Conservation (phyloP, 371 early-diverging fungal genomes). For the Chytridium lagenaria region DNA sequence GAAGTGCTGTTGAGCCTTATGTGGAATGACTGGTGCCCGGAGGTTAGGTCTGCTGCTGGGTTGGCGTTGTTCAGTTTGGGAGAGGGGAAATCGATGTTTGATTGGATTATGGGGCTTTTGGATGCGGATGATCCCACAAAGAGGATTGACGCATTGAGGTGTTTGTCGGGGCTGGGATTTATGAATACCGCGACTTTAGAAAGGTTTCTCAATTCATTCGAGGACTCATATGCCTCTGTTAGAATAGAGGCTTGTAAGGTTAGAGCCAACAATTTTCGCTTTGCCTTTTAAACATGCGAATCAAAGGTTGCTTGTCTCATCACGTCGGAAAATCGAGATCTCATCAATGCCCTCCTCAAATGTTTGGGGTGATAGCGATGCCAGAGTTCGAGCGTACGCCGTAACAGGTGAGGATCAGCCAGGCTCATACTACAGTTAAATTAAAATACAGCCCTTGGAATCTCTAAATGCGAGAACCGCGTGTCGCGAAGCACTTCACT, state of each 20-base stretch:
- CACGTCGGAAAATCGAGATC: conserved; percentile 31
- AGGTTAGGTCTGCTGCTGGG: conserved; percentile 46
- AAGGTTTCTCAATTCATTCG: conserved; percentile 38
- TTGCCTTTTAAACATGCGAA: background rate
- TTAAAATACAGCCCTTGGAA: conserved; percentile 35
- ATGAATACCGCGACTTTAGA: conserved; percentile 32
- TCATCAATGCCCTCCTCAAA: conserved; percentile 44
- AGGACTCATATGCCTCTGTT: conserved; percentile 48
- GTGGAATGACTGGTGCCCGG: conserved; percentile 56
- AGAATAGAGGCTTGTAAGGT: conserved; percentile 57
- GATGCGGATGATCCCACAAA: conserved; percentile 43
- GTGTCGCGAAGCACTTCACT: conserved; percentile 49
- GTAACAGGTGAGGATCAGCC: conserved; percentile 43
- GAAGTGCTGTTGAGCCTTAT: conserved; percentile 47
- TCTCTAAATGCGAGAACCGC: conserved; percentile 41
- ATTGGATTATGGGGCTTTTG: conserved; percentile 45
- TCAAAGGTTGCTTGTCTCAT: conserved; percentile 41
- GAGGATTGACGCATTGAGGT: conserved; percentile 48
- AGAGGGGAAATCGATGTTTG: conserved; percentile 42
- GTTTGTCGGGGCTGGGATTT: conserved; percentile 36
- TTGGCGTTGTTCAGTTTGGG: conserved; percentile 36
- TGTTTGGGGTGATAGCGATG: conserved; percentile 42
- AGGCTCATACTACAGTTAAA: background rate
- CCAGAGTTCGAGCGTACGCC: conserved; percentile 47
- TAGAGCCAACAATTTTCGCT: background rate